A percentile compares a stretch with the other conserved stretches of the same genome.
phyloP scores from a whole-genome alignment of 148 eudicot species.

The Euryodendron excelsum region DNA sequence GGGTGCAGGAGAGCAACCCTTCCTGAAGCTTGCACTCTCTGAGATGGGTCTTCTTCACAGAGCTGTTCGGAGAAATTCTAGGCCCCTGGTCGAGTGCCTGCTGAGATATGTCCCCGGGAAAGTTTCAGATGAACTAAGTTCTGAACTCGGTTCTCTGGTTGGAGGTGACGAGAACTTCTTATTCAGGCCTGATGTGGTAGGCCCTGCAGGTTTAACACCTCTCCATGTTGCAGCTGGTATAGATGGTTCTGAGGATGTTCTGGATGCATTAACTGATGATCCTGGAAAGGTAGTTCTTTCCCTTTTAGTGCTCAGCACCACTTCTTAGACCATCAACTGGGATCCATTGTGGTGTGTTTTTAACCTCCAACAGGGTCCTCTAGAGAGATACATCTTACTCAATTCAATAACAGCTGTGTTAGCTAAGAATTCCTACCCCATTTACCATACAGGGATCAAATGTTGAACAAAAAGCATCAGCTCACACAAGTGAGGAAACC shows the following conservation, averaged over 20 bases:
- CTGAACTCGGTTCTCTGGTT: constrained; percentile 15
- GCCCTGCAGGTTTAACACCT: constrained; percentile 80
- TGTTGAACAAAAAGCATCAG: background rate
- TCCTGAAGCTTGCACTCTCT: constrained; percentile 36
- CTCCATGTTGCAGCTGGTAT: constrained; percentile 73
- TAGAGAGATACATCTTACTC: too few species aligned
- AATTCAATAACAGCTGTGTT: background rate
- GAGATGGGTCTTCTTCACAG: constrained; percentile 67
- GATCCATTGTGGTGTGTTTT: background rate
- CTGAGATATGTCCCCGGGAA: constrained; percentile 43
- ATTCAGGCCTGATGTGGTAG: constrained; percentile 66
- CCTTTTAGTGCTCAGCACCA: background rate
- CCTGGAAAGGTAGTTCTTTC: constrained; percentile 58
- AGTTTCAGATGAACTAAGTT: constrained; percentile 18
- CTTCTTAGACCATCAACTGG: background rate
- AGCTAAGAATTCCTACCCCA: background rate
- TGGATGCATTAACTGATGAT: constrained; percentile 84
- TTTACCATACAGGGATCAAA: background rate
- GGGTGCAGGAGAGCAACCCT: constrained; percentile 40
- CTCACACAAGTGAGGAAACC: background rate
- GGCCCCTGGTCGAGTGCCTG: constrained; percentile 58
- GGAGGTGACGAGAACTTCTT: constrained; percentile 24
- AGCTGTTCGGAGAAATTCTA: constrained; percentile 67
- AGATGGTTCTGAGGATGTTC: constrained; percentile 48
- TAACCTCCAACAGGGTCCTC: too few species aligned